Percentiles rank a stretch among this genome's conserved stretches.
These are phyloP conservation scores for Vitis rupestris DNA, from an alignment of 164 flowering plant genomes.

Conservation along the genomic window DNA sequence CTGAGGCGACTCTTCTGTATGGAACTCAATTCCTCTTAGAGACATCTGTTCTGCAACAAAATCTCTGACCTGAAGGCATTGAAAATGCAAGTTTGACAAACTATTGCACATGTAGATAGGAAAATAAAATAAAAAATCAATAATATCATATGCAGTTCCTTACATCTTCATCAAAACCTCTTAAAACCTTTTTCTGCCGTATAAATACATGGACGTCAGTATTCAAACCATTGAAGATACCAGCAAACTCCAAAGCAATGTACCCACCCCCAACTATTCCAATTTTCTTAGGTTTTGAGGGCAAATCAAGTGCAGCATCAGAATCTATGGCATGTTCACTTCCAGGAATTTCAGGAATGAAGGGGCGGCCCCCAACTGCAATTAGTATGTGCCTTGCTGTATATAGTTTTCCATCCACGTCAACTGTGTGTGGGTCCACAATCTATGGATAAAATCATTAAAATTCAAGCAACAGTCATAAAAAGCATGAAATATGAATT, in stretches of 20 bases:
- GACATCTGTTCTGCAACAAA: constrained; percentile 94
- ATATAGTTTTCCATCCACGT: constrained; percentile 86
- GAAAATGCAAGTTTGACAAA: background rate
- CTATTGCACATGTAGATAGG: background rate
- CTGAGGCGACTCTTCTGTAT: constrained; percentile 86
- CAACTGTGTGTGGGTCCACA: constrained; percentile 87
- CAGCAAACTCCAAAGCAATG: constrained; percentile 96
- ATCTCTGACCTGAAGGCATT: constrained; percentile 71
- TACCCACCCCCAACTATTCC: constrained; percentile 98
- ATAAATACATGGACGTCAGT: constrained; percentile 97
- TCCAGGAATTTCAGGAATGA: constrained; percentile 90
- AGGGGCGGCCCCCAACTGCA: constrained; percentile 95
- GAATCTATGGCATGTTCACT: constrained; percentile 91
- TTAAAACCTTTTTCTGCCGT: constrained; percentile 77
- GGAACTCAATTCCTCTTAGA: constrained; percentile 87
- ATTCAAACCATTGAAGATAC: constrained; percentile 88
- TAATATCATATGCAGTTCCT: constrained; percentile 3
- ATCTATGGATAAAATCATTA: constrained; percentile 41
- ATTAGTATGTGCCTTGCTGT: constrained; percentile 84
- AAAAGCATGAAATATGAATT: background rate
- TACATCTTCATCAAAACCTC: constrained; percentile 99
- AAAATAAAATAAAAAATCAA: background rate
- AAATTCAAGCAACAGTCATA: constrained; percentile 1
- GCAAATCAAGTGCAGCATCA: constrained; percentile 96
- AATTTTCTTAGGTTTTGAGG: constrained; percentile 79